These are phyloP conservation scores for Boletus patriciae DNA, from an alignment of 768 basidiomycete species.

Conservation along the genomic window DNA sequence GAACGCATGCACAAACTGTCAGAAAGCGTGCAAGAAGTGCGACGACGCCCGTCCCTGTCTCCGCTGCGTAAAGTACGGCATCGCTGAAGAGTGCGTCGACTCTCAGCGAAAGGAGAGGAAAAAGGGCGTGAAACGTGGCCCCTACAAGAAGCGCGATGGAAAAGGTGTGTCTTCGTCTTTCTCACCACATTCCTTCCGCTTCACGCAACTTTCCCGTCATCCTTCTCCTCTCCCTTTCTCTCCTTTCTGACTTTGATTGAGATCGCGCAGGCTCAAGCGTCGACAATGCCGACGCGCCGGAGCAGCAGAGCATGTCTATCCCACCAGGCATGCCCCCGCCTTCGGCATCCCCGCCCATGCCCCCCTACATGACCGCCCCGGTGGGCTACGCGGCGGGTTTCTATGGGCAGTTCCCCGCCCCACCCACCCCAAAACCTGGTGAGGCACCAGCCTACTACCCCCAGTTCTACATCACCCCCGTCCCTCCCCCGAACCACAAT, in stretches of 20 bases:
- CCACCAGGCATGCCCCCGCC: constrained; percentile 43
- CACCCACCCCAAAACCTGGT: constrained; percentile 50
- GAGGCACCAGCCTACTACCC: constrained; percentile 53
- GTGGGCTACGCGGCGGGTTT: constrained; percentile 55
- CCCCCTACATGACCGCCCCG: constrained; percentile 49
- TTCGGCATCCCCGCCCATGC: constrained; percentile 48
- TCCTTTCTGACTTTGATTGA: constrained; percentile 48
- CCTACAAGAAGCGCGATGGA: constrained; percentile 95
- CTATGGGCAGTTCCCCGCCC: constrained; percentile 55
- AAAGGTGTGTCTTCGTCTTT: constrained; percentile 60
- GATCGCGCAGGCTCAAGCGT: constrained; percentile 59
- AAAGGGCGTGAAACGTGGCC: constrained; percentile 82
- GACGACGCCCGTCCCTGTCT: constrained; percentile 91
- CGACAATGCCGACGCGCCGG: constrained; percentile 45
- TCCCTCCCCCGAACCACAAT: constrained; percentile 42
- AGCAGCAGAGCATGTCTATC: constrained; percentile 43
- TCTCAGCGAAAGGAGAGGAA: constrained; percentile 92
- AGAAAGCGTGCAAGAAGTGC: constrained; percentile 90
- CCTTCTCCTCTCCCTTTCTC: constrained; percentile 3
- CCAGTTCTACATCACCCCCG: constrained; percentile 47
- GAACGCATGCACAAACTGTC: constrained; percentile 89
- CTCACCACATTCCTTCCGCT: constrained; percentile 21
- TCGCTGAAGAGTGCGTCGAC: constrained; percentile 83
- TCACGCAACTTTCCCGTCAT: constrained; percentile 13
- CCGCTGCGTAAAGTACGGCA: constrained; percentile 89